These are phyloP conservation scores for Knufia petricola DNA, from an alignment of 2,329 filamentous ascomycete genomes.

Conservation along the genomic window DNA sequence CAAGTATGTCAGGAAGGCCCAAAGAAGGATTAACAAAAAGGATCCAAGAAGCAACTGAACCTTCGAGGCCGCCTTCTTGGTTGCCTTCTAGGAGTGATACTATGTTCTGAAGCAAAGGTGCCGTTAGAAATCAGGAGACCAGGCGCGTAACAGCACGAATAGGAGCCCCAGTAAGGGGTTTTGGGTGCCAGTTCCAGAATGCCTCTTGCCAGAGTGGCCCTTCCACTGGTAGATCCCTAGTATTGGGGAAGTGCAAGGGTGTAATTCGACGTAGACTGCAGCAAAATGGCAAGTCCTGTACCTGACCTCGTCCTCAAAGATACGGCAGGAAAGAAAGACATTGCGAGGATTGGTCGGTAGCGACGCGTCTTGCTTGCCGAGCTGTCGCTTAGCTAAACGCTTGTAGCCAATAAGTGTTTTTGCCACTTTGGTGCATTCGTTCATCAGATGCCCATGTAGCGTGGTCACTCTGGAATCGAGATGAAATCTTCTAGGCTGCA, in stretches of 20 bases:
- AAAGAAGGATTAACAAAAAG: too few relatives aligned
- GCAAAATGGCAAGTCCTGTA: too few relatives aligned
- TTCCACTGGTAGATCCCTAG: not conserved
- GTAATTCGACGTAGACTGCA: too few relatives aligned
- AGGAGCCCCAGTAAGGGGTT: not conserved
- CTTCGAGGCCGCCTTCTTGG: too few relatives aligned
- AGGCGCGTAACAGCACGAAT: not conserved
- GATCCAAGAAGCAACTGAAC: too few relatives aligned
- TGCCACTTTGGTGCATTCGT: too few relatives aligned
- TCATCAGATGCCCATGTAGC: too few relatives aligned
- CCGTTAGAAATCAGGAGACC: not conserved
- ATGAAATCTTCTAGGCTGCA: too few relatives aligned
- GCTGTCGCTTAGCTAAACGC: not conserved
- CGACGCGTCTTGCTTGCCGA: not conserved
- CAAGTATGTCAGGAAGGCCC: not conserved
- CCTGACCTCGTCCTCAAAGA: not conserved
- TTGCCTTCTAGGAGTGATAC: too few relatives aligned
- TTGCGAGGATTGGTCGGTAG: not conserved
- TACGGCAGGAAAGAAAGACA: not conserved
- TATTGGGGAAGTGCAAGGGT: too few relatives aligned
- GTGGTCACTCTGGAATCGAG: too few relatives aligned
- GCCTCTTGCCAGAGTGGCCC: not conserved
- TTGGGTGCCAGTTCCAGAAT: not conserved
- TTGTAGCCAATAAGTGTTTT: too few relatives aligned
- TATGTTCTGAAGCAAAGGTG: not conserved